Base-by-base conservation (phyloP, 768 basidiomycete genomes). In the Crucibulum laeve region DNA sequence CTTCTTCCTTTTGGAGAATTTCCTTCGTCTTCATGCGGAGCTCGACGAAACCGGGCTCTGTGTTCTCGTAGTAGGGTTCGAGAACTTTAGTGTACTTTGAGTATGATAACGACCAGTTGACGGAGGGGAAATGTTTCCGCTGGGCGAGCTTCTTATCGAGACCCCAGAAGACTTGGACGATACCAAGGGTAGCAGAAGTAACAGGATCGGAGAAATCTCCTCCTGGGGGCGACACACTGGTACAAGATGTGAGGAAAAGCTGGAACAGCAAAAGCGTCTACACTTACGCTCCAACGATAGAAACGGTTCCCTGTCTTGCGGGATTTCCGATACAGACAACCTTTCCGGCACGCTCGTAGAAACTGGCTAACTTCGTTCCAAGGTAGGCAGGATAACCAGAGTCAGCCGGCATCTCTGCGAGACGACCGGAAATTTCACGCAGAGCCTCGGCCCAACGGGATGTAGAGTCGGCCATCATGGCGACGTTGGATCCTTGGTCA, bases 111-210 rank as follows among this genome's bases (percentile, higher is more conserved):
- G 85, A 96, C 96, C 96, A 99, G 70, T 99, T 97, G 63, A 99
- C 95, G n/a, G 94, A 96, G 1, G 96, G 96, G 78, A 99, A 99
- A 63, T 99, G 94, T 65, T 99, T 98, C 50, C 95, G 80, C 62
- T 98, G 96, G 2, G 96, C 96, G 46, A 98, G 82, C 62, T 95
- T 93, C 82, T 99, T 99, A 70, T 98, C 96, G 21, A 99, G 80
- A 64, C 96, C 96, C 96, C 96, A 99, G 80, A 99, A 99, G 52
- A 98, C 96, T 59, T 98, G 96, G 7, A 99, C 96, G 59, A 99
- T 99, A 73, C 93, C 82, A 44, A 99, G 87, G 3, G 96, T 99
- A 25, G 96, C 91, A 35, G 93, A 84, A 5, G 95, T 98, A 47
- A 99, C 96, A 25, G 96, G 96, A 65, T 99, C 96, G 8, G 96